phyloP scores from a whole-genome alignment of 2,329 filamentous ascomycete species.

The Pseudogymnoascus sp. region DNA sequence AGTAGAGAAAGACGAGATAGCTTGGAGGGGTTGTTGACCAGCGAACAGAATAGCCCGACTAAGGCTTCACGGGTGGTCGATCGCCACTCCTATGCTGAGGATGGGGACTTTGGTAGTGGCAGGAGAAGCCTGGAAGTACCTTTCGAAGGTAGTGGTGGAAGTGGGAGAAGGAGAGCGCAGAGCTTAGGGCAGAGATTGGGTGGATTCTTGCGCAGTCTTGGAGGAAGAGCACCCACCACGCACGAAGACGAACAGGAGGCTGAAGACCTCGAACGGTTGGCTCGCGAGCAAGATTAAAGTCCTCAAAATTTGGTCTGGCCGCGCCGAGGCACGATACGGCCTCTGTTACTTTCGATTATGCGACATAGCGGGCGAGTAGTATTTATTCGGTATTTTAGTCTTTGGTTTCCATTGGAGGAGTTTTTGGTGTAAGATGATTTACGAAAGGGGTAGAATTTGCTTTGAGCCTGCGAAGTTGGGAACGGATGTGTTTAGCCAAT shows the following conservation, averaged over 20 bases:
- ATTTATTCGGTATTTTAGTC: not conserved
- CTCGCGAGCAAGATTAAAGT: not conserved
- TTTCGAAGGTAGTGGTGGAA: not conserved
- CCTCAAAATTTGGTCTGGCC: not conserved
- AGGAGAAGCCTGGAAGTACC: not conserved
- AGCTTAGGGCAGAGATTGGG: slow-evolving; percentile 2
- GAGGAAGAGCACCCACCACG: not conserved
- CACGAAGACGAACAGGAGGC: not conserved
- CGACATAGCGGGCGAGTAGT: slow-evolving; percentile 5
- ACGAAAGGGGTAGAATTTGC: not conserved
- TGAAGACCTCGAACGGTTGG: not conserved
- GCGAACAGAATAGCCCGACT: not conserved
- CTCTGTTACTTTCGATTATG: not conserved
- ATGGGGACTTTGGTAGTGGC: not conserved
- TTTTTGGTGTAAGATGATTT: not conserved
- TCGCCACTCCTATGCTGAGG: not conserved
- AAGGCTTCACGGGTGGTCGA: not conserved
- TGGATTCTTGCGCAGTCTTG: not conserved
- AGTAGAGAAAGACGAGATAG: not conserved
- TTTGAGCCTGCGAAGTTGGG: not conserved
- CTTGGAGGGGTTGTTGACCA: not conserved
- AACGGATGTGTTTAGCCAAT: not conserved
- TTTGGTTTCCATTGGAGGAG: not conserved
- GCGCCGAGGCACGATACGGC: not conserved
- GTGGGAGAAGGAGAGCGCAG: not conserved